Base-by-base conservation (phyloP, 805 yeast genomes). In the Wickerhamomyces kurtzmanii region DNA sequence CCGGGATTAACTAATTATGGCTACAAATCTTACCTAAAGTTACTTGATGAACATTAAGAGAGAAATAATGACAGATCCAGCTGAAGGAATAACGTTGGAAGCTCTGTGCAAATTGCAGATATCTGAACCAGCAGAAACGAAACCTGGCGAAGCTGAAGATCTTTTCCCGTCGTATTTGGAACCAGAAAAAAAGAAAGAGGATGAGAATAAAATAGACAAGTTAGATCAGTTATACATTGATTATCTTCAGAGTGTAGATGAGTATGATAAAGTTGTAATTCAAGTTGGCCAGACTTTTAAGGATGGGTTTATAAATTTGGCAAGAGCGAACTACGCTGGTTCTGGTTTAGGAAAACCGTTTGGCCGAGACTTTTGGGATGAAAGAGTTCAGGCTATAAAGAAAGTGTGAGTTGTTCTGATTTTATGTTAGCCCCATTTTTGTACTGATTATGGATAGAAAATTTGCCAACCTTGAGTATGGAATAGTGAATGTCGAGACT, bases 301-400 rank as follows among this genome's bases (percentile, higher is more conserved):
- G 14, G 26, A 34, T 8, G 75, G 69, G 3, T 62, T 43, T 35
- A 40, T 65, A 4, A 51, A 53, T 23, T 45, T 68, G 18, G 60
- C 72, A 24, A 37, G 70, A 33, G 73, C 74, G 8, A 66, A 62
- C 33, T 67, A 55, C 39, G 43, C 51, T 21, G 39, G 40, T 13
- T 40, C 45, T 10, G 31, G 41, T 5, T 20, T 36, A n/a, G 40
- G 42, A 6, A 47, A 45, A 29, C 34, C 40, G 12, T 70, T 41
- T 32, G 71, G 74, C 3, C 31, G 40, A 15, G 65, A 59, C 20
- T 44, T 52, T 17, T 62, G 59, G 41, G 75, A 70, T 36, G 43
- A 45, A 11, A 34, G 40, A 10, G 45, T 54, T 17, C 26, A 43
- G 24, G 55, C 60, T 3, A 39, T 45, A 3, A 24, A 29, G 26